Base-by-base conservation (phyloP, 306 rosid genomes). In the Argentina anserina region DNA sequence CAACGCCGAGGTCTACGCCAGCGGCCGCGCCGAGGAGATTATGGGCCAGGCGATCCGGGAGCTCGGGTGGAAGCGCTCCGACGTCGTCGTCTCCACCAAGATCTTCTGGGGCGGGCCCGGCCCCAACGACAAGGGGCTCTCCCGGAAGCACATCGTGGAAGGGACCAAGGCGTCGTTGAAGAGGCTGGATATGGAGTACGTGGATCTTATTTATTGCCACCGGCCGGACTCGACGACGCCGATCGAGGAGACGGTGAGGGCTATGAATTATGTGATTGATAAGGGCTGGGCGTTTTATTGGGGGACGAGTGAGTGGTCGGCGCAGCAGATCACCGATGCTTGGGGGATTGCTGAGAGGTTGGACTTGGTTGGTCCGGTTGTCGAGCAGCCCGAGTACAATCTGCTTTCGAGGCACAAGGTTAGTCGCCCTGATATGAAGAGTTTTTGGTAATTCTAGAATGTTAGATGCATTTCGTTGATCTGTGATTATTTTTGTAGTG, bases 231-330 rank as follows among this genome's bases (percentile, higher is more conserved):
- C 82, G 0, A 84, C 83, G 1, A 91, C 97, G 4, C 99, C 99
- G 25, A 86, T 95, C 9, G 97, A 95, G 79, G 99, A 95, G 81
- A 95, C 99, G 0, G 99, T 95, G 0, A 76, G 99, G 70, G 97
- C 99, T 0, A 91, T 95, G 97, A 95, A 91, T 53, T 55, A 84
- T 41, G 89, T 95, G 8, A 91, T 95, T 29, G 97, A 95, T 62
- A 78, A 76, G 9, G 99, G 99, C 0, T 90, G 89, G 96, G 99
- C 99, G 0, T 95, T 95, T 72, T 91, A 95, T 49, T 95, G 99
- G 99, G 99, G 99, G 0, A 95, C 99, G 5, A 95, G 99, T 49
- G 97, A 95, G 78, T 95, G 99, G 99, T 87, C 97, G 1, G 89
- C 97, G 6, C 97, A 95, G 75, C 99, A 95, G 93, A 88, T 95